phyloP scores from a whole-genome alignment of 2,329 filamentous ascomycete species.

The Xylariales sp. region DNA sequence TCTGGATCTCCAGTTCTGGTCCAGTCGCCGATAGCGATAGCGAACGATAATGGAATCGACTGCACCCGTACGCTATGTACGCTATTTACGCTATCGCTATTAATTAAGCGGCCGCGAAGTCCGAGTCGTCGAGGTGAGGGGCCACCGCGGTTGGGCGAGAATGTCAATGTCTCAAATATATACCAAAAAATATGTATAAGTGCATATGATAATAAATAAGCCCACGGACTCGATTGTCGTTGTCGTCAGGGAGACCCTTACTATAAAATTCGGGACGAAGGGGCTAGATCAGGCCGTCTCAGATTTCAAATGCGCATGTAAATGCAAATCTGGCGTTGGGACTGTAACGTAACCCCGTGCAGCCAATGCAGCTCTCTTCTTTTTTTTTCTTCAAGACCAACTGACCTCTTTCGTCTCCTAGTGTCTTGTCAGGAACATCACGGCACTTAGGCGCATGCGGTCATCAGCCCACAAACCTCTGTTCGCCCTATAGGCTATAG shows the following conservation, averaged over 20 bases:
- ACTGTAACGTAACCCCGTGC: slow-evolving; percentile 27
- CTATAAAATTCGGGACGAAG: slow-evolving; percentile 17
- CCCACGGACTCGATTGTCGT: not conserved
- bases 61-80: slow-evolving; percentile 15
- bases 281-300: slow-evolving; percentile 33
- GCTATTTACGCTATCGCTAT: too few relatives aligned
- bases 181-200: not conserved
- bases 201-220: slow-evolving; percentile 4
- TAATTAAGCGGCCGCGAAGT: slow-evolving; percentile 4
- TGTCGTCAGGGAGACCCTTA: slow-evolving; percentile 1
- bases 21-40: slow-evolving; percentile 12
- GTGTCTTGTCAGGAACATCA: slow-evolving; percentile 30
- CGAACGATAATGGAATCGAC: slow-evolving; percentile 19
- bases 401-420: slow-evolving; percentile 22
- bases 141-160: not conserved
- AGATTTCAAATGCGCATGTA: slow-evolving; percentile 35
- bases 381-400: slow-evolving; percentile 1
- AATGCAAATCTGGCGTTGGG: slow-evolving; percentile 31
- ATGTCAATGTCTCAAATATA: slow-evolving; percentile 17
- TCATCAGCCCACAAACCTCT: slow-evolving; percentile 35
- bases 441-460: slow-evolving; percentile 33
- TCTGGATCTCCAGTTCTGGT: slow-evolving; percentile 19
- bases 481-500: slow-evolving; percentile 9
- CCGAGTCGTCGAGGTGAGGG: slow-evolving; percentile 15
- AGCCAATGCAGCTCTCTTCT: slow-evolving; percentile 20